Evolutionary conservation across 257 asterid species (phyloP), one percentile per base, ranked within the genome.

Genomic region (Thymus mandschuricus): DNA sequence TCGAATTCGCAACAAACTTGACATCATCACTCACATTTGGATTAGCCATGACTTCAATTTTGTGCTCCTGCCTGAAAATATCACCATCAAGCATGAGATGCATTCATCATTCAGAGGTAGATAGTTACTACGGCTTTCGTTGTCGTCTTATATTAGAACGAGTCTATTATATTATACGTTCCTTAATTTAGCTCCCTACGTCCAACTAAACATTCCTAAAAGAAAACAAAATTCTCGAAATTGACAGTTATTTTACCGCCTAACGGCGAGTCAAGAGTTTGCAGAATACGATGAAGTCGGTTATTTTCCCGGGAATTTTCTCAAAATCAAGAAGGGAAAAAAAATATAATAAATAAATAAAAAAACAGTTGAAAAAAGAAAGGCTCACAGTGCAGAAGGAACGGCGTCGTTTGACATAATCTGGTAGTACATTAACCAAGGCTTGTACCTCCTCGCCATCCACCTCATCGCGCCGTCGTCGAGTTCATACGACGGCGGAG

Each of bases 371-470:
- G 3, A 21, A 41, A 5, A 5, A 29, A 29, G 6, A 31, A 8
- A 1, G 10, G 35, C 70, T 61, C 4, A 72, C 76, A 8, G 74
- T 7, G 76, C 63, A 59, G 44, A 64, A 71, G 62, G n/a, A 31
- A 41, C 7, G 44, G 57, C 71, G 57, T 30, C 56, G 31, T 59
- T 73, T 10, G 96, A 83, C 90, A 91, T 89, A 10, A 93, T 91
- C 79, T 82, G 94, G 71, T 91, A 89, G 60, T 93, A 93, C 86
- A 86, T 78, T 60, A 93, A 68, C 94, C 97, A 91, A 0, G 97
- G 96, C 85, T 87, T 91, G 57, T 81, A 93, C 3, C 84, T 84
- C 72, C 73, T 75, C 0, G 91, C 96, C 71, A 93, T 85, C 82
- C 84, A 76, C 70, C 80, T 81, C 84, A 93, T 82, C 58, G 55